These are phyloP conservation scores for Penicillium vulpinum DNA, from an alignment of 2,329 filamentous ascomycete genomes.

Conservation along the genomic window DNA sequence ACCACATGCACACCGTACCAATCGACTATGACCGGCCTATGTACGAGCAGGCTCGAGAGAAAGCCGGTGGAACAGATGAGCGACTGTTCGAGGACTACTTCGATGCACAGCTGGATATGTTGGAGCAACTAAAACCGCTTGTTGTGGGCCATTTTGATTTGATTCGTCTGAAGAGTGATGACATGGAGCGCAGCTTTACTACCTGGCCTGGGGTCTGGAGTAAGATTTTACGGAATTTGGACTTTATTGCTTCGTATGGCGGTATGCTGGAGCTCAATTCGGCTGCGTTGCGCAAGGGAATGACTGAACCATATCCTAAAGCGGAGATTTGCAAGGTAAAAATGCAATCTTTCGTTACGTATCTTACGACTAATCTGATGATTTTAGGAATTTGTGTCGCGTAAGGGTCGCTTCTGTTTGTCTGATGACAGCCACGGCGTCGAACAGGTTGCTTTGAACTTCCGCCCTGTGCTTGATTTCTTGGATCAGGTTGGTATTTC, in stretches of 20 bases:
- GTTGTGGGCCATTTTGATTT: conserved; percentile 95
- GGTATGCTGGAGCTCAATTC: conserved; percentile 90
- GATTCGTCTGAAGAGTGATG: conserved; percentile 73
- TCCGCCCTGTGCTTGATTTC: conserved; percentile 68
- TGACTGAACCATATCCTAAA: conserved; percentile 86
- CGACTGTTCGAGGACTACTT: conserved; percentile 81
- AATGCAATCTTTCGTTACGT: conserved; percentile 28
- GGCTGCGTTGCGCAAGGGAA: conserved; percentile 81
- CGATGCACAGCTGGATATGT: conserved; percentile 81
- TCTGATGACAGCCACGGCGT: conserved; percentile 94
- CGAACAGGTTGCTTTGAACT: conserved; percentile 85
- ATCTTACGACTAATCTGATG: neutral
- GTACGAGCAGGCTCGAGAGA: conserved; percentile 64
- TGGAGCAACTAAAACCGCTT: conserved; percentile 67
- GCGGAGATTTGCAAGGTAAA: conserved; percentile 71
- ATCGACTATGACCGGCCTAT: conserved; percentile 78
- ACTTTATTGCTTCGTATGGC: conserved; percentile 68
- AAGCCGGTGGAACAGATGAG: conserved; percentile 65
- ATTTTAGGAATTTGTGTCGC: conserved; percentile 64
- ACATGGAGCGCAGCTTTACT: conserved; percentile 63
- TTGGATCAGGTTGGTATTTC: conserved; percentile 54
- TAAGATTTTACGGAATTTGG: conserved; percentile 71
- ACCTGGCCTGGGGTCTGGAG: conserved; percentile 68
- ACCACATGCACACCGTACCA: conserved; percentile 82
- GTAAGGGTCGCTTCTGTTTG: conserved; percentile 81